phyloP scores from a whole-genome alignment of 1,284 basidiomycete species.

The Cutaneotrichosporon dermatis region DNA sequence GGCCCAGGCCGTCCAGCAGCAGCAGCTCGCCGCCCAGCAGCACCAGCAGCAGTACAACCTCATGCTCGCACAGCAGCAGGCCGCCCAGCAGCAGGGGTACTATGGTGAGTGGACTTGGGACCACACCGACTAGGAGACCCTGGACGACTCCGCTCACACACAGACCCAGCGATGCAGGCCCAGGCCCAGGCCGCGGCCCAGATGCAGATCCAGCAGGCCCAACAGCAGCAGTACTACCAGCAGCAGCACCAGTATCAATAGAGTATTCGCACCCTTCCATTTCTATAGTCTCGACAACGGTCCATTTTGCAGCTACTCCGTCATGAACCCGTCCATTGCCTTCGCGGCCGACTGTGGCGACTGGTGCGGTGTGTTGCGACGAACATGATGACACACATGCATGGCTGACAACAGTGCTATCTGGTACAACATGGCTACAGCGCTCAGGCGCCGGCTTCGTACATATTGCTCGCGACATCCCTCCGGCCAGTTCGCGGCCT shows the following conservation, averaged over 20 bases:
- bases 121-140: too few species aligned
- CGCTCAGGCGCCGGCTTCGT: too few species aligned
- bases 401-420: not conserved
- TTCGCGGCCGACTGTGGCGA: too few species aligned
- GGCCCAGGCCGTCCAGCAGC: conserved; percentile 11
- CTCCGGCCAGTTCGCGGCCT: too few species aligned
- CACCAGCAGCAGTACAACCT: conserved; percentile 35
- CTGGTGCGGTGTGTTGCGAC: not conserved
- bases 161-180: conserved; percentile 37
- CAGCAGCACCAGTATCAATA: conserved; percentile 15
- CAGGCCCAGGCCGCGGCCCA: conserved; percentile 38
- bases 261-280: not conserved
- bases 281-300: not conserved
- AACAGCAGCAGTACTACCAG: conserved; percentile 32
- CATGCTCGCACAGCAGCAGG: conserved; percentile 22
- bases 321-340: not conserved
- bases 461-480: too few species aligned
- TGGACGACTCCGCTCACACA: not conserved
- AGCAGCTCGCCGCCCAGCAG: conserved; percentile 35
- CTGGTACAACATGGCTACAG: too few species aligned
- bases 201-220: conserved; percentile 35
- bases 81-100: conserved; percentile 31
- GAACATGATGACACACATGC: not conserved
- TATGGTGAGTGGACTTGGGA: conserved; percentile 27
- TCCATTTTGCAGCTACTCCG: too few species aligned